A percentile compares a stretch with the other conserved stretches of the same genome.
Evolutionary conservation across 805 yeast species (phyloP).

Genomic region (Kluyveromyces dobzhanskii): DNA sequence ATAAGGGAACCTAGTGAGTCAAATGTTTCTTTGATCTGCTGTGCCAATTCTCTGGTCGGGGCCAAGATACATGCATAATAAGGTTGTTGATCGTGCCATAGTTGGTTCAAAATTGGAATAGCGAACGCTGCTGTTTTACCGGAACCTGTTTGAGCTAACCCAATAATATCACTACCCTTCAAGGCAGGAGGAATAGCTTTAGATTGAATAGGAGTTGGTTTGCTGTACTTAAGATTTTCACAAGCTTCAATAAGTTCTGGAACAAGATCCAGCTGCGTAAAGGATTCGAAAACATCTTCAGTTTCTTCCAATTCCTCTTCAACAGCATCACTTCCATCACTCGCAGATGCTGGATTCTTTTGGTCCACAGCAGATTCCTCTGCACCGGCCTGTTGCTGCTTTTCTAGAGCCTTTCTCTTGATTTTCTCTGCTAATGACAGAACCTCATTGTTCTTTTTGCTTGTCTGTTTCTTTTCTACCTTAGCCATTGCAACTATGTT

Average conservation of each 20-base stretch:
- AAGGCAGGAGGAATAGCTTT: constrained; percentile 88
- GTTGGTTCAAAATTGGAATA: constrained; percentile 81
- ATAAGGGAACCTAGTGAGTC: constrained; percentile 85
- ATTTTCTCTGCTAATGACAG: constrained; percentile 51
- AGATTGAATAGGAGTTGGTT: constrained; percentile 91
- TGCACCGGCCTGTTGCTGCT: constrained; percentile 18
- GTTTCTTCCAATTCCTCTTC: constrained; percentile 10
- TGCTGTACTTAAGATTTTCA: constrained; percentile 59
- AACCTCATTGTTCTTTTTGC: constrained; percentile 18
- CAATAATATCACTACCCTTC: constrained; percentile 86
- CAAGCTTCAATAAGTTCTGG: constrained; percentile 79
- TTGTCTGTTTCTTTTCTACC: constrained; percentile 5
- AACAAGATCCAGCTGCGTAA: constrained; percentile 53
- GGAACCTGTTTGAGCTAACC: constrained; percentile 95
- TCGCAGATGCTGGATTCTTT: constrained; percentile 7
- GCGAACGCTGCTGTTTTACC: constrained; percentile 99
- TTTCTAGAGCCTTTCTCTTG: constrained; percentile 33
- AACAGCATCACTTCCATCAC: constrained; percentile 3
- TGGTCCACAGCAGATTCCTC: constrained; percentile 16
- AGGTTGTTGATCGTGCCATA: constrained; percentile 85
- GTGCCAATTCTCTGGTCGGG: constrained; percentile 80
- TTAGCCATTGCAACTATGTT: constrained; percentile 2
- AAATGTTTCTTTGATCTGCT: constrained; percentile 87
- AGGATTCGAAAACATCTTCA: constrained; percentile 31
- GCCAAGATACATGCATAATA: constrained; percentile 83